Evolutionary conservation across 306 rosid species (phyloP).

Genomic region (Ormosia emarginata): DNA sequence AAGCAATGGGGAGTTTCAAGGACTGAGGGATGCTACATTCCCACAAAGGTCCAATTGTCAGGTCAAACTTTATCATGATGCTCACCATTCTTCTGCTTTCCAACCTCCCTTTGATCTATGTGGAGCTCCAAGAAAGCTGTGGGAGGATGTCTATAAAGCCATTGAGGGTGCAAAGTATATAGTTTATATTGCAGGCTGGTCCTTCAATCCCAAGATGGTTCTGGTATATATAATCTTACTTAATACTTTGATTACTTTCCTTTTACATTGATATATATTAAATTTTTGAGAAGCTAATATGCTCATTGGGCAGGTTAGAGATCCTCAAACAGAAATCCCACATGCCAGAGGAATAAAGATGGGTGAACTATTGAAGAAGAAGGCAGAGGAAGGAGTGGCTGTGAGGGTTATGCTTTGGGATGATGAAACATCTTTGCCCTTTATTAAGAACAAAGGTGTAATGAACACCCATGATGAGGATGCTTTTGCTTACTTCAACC

Average conservation of each 20-base stretch:
- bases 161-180: slow-evolving; percentile 74
- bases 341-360: slow-evolving; percentile 70
- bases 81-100: slow-evolving; percentile 71
- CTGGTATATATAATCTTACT: slow-evolving; percentile 50
- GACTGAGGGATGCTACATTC: slow-evolving; percentile 60
- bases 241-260: not conserved
- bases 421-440: slow-evolving; percentile 76
- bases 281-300: not conserved
- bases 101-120: slow-evolving; percentile 57
- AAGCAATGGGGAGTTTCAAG: slow-evolving; percentile 51
- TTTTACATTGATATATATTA: not conserved
- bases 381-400: slow-evolving; percentile 90
- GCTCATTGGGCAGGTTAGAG: slow-evolving; percentile 63
- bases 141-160: slow-evolving; percentile 89
- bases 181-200: slow-evolving; percentile 89
- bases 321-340: slow-evolving; percentile 65
- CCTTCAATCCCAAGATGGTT: slow-evolving; percentile 72
- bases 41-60: slow-evolving; percentile 71
- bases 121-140: slow-evolving; percentile 64
- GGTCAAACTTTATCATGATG: slow-evolving; percentile 87
- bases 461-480: slow-evolving; percentile 81
- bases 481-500: slow-evolving; percentile 58
- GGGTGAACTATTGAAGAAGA: slow-evolving; percentile 74
- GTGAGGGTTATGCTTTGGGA: slow-evolving; percentile 91
- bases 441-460: slow-evolving; percentile 65